These are phyloP conservation scores for Talaromyces nanjingensis DNA, from an alignment of 495 filamentous ascomycete species.

Conservation along the genomic window DNA sequence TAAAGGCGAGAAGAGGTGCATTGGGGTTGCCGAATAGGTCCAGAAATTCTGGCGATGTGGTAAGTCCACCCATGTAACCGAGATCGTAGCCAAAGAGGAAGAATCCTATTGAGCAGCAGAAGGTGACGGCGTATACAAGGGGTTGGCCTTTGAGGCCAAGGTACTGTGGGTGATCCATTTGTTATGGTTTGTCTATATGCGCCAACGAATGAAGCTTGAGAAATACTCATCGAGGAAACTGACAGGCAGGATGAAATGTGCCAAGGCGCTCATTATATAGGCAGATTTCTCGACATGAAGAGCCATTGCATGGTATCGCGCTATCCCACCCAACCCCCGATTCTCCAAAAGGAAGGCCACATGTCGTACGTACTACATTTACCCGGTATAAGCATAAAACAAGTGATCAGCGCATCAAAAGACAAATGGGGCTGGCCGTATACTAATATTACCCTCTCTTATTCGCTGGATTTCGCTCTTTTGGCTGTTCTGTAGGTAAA, in stretches of 20 bases:
- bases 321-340: not conserved
- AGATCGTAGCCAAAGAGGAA: slow-evolving; percentile 20
- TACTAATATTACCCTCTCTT: not conserved
- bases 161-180: slow-evolving; percentile 9
- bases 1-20: slow-evolving; percentile 14
- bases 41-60: slow-evolving; percentile 15
- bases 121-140: slow-evolving; percentile 18
- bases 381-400: not conserved
- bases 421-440: not conserved
- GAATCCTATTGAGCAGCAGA: slow-evolving; percentile 18
- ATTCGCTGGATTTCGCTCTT: not conserved
- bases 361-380: not conserved
- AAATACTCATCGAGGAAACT: not conserved
- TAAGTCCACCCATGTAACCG: slow-evolving; percentile 18
- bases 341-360: not conserved
- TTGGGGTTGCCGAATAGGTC: slow-evolving; percentile 13
- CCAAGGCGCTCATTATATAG: not conserved
- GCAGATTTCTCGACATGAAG: not conserved
- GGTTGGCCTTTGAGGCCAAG: slow-evolving; percentile 18
- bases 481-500: not conserved
- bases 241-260: not conserved
- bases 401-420: not conserved
- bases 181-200: not conserved
- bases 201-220: not conserved
- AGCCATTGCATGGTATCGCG: not conserved